Evolutionary conservation across 352 stramenopile genomes (phyloP), one percentile per base, ranked within the genome.

Genomic region (Phytophthora tentaculata): DNA sequence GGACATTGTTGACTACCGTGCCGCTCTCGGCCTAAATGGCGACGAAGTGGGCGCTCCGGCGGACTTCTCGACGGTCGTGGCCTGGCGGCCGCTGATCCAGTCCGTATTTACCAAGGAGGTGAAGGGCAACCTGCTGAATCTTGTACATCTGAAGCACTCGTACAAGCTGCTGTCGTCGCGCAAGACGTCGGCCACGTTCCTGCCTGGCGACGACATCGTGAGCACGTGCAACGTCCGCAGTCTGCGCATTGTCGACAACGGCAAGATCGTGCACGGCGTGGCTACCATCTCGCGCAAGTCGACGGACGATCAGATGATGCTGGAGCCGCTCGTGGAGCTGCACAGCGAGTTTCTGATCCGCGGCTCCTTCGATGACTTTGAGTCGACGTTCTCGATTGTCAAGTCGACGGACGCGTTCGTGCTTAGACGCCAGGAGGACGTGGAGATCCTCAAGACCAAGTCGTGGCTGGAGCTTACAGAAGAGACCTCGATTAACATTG

Each of bases 341-440:
- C 79, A 79, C 43, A 94, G 82, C 29, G 87, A 95, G 68, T 97
- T 97, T 57, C 67, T 97, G 24, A 94, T 97, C 56, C 88, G 89
- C 29, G 89, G 88, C 26, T 79, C 75, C 16, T 96, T 94, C 28
- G 56, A 74, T 1, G 87, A 96, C 67, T 95, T 94, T 48, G 65
- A 82, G 45, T 83, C 76, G 29, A 92, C 89, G 0, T 97, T 97
- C 58, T 74, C 80, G 13, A 69, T 86, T 45, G 76, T 87, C 8
- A 71, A 83, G 19, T 74, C 79, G 20, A 67, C 60, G 17, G 64
- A 81, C 22, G 67, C 73, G 49, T 76, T 94, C 24, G 83, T 75
- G 28, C 66, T 79, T 5, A 61, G 48, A 3, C 28, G 28, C 28
- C 28, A 32, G 28, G 28, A 32, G 28, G 81, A 83, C 19, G 70